Evolutionary conservation across 352 stramenopile genomes (phyloP).

Genomic region (Phytophthora parvispora): DNA sequence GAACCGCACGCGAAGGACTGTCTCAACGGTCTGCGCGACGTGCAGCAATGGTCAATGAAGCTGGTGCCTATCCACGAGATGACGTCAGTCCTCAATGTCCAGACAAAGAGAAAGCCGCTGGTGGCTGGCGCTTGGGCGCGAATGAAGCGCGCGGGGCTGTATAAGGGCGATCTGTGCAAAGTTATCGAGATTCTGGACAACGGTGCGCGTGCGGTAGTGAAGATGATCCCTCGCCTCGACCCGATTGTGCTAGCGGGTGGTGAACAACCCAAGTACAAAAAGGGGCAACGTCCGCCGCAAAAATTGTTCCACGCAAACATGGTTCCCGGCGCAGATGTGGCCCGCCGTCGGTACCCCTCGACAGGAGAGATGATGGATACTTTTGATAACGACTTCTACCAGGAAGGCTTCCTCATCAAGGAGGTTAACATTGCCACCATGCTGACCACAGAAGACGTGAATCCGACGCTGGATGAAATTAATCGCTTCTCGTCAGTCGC

Average conservation of each 20-base stretch:
- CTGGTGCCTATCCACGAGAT: conserved; percentile 92
- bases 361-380: conserved; percentile 91
- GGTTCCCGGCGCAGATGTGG: conserved; percentile 70
- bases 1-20: conserved; percentile 89
- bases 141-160: conserved; percentile 88
- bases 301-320: conserved; percentile 87
- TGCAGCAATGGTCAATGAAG: conserved; percentile 92
- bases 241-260: conserved; percentile 78
- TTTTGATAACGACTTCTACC: conserved; percentile 92
- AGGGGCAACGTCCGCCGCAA: conserved; percentile 86
- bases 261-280: conserved; percentile 91
- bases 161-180: conserved; percentile 92
- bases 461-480: conserved; percentile 89
- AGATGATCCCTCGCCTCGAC: conserved; percentile 88
- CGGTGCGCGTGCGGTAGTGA: conserved; percentile 82
- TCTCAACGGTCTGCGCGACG: conserved; percentile 85
- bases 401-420: conserved; percentile 90
- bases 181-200: conserved; percentile 91
- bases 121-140: conserved; percentile 82
- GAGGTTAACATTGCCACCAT: conserved; percentile 91
- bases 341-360: conserved; percentile 73
- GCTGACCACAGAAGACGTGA: conserved; percentile 88
- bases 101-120: conserved; percentile 87
- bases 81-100: conserved; percentile 90
- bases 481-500: conserved; percentile 85